A percentile compares a stretch with the other conserved stretches of the same genome.
Conservation (phyloP, 495 filamentous ascomycete genomes). For the Staphylotrichum tortipilum region DNA sequence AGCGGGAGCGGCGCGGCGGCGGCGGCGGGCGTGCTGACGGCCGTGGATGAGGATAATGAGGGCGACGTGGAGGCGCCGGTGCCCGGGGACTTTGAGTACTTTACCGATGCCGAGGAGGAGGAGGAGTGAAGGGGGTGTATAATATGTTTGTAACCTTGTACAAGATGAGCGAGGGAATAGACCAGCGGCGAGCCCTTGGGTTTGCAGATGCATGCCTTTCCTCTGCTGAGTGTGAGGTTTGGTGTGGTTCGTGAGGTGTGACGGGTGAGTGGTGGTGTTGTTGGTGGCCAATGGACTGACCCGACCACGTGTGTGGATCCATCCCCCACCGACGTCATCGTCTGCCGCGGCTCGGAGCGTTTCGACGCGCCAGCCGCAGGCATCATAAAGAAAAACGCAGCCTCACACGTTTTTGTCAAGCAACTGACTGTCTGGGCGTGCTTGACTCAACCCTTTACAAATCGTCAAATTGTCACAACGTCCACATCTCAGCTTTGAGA, state of each 20-base stretch:
- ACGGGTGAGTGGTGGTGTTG: too few species aligned
- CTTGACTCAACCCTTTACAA: too few species aligned
- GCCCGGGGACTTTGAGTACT: constrained; percentile 80
- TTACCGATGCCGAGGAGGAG: constrained; percentile 62
- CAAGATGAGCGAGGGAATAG: neutral
- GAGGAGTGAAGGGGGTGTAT: constrained; percentile 16
- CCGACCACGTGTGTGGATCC: too few species aligned
- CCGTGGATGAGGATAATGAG: constrained; percentile 79
- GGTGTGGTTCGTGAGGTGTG: too few species aligned
- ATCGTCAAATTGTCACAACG: too few species aligned
- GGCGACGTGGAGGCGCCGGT: constrained; percentile 72
- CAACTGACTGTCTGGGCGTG: too few species aligned
- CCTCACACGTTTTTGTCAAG: too few species aligned
- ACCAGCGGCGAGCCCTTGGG: neutral
- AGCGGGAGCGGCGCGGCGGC: constrained; percentile 53
- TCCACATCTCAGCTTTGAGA: too few species aligned
- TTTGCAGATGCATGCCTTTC: neutral
- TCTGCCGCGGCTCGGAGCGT: neutral
- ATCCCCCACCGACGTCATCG: neutral
- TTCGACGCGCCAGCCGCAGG: too few species aligned
- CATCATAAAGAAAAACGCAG: too few species aligned
- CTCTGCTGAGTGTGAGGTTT: too few species aligned
- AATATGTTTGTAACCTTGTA: constrained; percentile 8
- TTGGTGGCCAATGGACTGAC: too few species aligned
- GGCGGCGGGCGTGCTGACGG: constrained; percentile 70